Base-by-base conservation (phyloP, 495 filamentous ascomycete genomes). In the Ramalina intermedia region DNA sequence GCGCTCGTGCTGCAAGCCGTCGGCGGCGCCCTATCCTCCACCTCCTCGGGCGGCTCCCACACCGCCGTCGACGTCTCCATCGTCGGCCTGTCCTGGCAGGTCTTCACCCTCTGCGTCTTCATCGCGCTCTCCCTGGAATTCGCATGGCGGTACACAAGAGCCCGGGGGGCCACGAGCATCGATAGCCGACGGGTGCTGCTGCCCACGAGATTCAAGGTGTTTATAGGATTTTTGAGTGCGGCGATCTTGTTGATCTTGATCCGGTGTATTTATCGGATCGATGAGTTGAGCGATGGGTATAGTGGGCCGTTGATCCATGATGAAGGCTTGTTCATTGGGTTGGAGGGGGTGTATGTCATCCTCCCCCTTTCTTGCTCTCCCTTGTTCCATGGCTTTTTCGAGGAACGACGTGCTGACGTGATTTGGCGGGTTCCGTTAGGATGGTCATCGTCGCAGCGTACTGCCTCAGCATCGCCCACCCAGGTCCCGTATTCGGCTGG, bases 1-100 rank as follows among this genome's bases (percentile, higher is more conserved):
- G 69, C 67, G 20, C 63, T 79, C 2, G 46, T 69, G 14, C 60
- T 79, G 1, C 76, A 80, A 57, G 70, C 68, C 1, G 62, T 61
- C 16, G 76, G 76, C 27, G 73, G 74, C 21, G 74, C 66, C 41
- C 38, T 70, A 1, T 69, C 66, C 9, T 62, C 67, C 1, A 27
- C 43, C 5, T 54, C 58, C 3, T 43, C 50, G 1, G 56, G 59
- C 6, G 20, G 39, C 23, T 64, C 52, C 43, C 42, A 56, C 35
- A 23, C 41, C 0, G 72, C 66, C 14, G 64, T 68, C 20, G 54
- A 71, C 45, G 41, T 59, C 16, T 46, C 55, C 47, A 59, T 70
- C n/a, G 59, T 61, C 13, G 70, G 70, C 9, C 56, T 74, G 8
- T 60, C 59, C 17, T 60, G 67, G 36, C 71, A 74, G 49, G 71